phyloP scores from a whole-genome alignment of 805 yeast genomes.

The Priceomyces melissophilus region DNA sequence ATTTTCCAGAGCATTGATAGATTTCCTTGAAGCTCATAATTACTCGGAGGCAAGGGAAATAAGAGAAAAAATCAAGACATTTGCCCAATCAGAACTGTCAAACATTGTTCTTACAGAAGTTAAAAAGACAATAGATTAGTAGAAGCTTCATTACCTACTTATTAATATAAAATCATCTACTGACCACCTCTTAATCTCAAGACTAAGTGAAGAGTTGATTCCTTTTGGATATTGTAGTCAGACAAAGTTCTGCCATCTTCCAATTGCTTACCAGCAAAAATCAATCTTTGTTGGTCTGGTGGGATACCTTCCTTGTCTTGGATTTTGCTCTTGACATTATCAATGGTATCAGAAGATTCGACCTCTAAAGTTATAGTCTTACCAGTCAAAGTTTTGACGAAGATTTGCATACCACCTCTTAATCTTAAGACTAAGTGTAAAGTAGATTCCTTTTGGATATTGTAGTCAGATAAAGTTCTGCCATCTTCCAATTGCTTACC shows the following conservation, averaged over 20 bases:
- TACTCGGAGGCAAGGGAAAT: constrained; percentile 12
- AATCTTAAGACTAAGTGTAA: constrained; percentile 92
- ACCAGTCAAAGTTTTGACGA: constrained; percentile 35
- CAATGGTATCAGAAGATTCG: constrained; percentile 96
- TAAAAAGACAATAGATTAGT: constrained; percentile 4
- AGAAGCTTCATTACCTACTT: constrained; percentile 1
- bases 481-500: constrained; percentile 99
- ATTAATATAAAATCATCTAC: not conserved
- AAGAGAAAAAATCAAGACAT: constrained; percentile 10
- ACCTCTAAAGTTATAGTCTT: constrained; percentile 82
- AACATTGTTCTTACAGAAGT: constrained; percentile 43
- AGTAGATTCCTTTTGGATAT: constrained; percentile 96
- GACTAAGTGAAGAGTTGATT: constrained; percentile 92
- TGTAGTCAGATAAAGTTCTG: constrained; percentile 94
- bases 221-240: constrained; percentile 97
- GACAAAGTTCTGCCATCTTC: constrained; percentile 97
- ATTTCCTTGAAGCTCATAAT: constrained; percentile 13
- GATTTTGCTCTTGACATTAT: constrained; percentile 68
- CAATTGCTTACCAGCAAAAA: constrained; percentile 94
- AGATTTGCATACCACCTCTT: constrained; percentile 79
- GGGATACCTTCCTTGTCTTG: constrained; percentile 28
- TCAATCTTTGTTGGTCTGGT: constrained; percentile 97
- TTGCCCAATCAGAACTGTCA: constrained; percentile 36
- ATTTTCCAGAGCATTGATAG: constrained; percentile 20
- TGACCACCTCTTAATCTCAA: constrained; percentile 95